Base-by-base conservation (phyloP, 306 rosid genomes). In the Ammopiptanthus mongolicus region DNA sequence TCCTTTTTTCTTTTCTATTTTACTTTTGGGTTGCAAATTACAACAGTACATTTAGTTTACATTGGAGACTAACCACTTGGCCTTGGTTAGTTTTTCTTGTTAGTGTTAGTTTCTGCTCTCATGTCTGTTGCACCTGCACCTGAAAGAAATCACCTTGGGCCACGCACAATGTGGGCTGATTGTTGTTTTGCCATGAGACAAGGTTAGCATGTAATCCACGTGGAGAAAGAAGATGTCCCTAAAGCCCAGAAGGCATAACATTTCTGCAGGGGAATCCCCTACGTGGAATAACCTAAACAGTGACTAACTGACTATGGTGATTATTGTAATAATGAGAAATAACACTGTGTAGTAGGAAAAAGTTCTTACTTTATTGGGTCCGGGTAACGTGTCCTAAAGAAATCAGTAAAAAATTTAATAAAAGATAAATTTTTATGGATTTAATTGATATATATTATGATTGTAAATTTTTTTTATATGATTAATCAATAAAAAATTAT, bases 161-260 rank as follows among this genome's bases (percentile, higher is more conserved):
- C 78, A 79, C 52, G 25, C 41, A 70, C 9, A 13, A 39, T 23
- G 25, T 21, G 70, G 74, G 37, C 67, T 75, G 47, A 8, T 37
- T 65, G 44, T 69, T 36, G 64, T 37, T 72, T 39, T 34, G 46
- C 13, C 15, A 9, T 73, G 48, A 73, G 47, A 42, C 70, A 34
- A 41, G 10, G 52, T 70, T 15, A 76, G 78, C 81, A 63, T 81
- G 85, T 34, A 76, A 70, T 47, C 85, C 83, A 58, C 83, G 77
- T 78, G 83, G 77, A 63, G 69, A 64, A 63, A 56, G 53, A 62
- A 55, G 71, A 15, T 69, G 28, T 69, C 61, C 33, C 46, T 2
- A 56, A 58, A 29, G 13, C 77, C 75, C 83, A 44, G 47, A 68
- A 75, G 58, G 59, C 80, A 78, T 29, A 12, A 77, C 50, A 58